Base-by-base conservation (phyloP, 768 basidiomycete genomes). In the Panus rudis region DNA sequence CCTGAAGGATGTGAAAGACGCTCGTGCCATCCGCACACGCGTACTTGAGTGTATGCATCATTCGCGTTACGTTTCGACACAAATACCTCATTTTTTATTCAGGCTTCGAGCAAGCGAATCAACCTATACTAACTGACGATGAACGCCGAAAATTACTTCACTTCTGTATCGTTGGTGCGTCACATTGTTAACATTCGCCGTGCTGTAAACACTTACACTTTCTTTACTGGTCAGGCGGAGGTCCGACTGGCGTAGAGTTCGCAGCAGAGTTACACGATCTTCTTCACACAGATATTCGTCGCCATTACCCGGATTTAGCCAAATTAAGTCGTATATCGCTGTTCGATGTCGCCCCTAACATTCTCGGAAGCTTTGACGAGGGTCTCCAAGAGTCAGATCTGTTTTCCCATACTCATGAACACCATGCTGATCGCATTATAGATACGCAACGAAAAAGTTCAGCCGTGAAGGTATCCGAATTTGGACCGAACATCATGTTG, bases 81-180 rank as follows among this genome's bases (percentile, higher is more conserved):
- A 25, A 19, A n/a, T n/a, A n/a, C n/a, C n/a, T n/a, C n/a, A n/a
- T n/a, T n/a, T n/a, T n/a, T n/a, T n/a, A n/a, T n/a, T 0, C 48
- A 78, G 82, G 83, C 57, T 89, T 93, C 46, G 90, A 92, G 56
- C 84, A 89, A 54, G 91, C 91, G 2, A 82, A 80, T 52, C 83
- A 89, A 51, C 91, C 90, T 0, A 79, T 72, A 2, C 64, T 89
- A 12, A 77, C 84, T 1, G 89, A 90, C 45, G 64, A 75, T 28
- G 79, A 93, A 51, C 76, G 86, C 38, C 68, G 79, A 42, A 79
- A 81, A 47, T 63, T 93, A 11, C 74, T 93, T 19, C 81, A 88
- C 49, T 93, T 93, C 56, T 90, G 87, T 47, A 78, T 93, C 37
- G 89, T 92, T 37, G 92, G 91, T 64, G 63, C 54, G 76, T 61